Evolutionary conservation across 352 stramenopile genomes (phyloP), one percentile per base, ranked within the genome.

Genomic region (Globisporangium canariense): DNA sequence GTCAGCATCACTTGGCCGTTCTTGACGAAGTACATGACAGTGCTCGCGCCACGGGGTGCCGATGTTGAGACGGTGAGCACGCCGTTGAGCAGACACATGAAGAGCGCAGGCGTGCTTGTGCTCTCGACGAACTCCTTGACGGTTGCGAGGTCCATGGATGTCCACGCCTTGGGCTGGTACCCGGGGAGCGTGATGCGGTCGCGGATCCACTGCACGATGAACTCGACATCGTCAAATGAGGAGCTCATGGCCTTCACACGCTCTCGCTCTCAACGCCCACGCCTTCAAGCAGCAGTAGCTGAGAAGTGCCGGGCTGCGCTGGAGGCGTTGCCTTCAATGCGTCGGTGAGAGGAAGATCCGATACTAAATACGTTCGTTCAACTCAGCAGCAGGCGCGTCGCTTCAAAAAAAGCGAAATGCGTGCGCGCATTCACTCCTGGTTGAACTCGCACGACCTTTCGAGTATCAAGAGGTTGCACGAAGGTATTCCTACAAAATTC

Each of bases 1-100:
- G 79, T 89, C 32, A 96, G 71, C 36, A 79, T 38, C 14, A 86
- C 74, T 53, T 91, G 80, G 1, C 83, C 87, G 61, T 94, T 94
- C 73, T 96, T 96, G 61, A 96, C 85, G 68, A 94, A 96, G 71
- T 94, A 96, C 86, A 94, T 92, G 64, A 94, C 74, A 25, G 57
- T 79, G 14, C 46, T 67, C 14, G 63, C 75, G 1, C 71, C 75
- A 58, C 84, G 78, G 38, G 84, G 84, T 0, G 83, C 86, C 1
- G 69, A 68, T 38, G 83, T 96, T 51, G 65, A 72, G 30, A 96
- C 82, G 7, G 41, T 63, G 10, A 93, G 70, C 22, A 69, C 43
- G 22, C 78, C 76, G 46, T 84, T 77, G 43, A 79, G 62, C 4
- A 90, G 34, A 30, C 70, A 77, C 30, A 93, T 61, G 65, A 94